Base-by-base conservation (phyloP, 371 early-diverging fungal genomes). In the Mucor indicus region DNA sequence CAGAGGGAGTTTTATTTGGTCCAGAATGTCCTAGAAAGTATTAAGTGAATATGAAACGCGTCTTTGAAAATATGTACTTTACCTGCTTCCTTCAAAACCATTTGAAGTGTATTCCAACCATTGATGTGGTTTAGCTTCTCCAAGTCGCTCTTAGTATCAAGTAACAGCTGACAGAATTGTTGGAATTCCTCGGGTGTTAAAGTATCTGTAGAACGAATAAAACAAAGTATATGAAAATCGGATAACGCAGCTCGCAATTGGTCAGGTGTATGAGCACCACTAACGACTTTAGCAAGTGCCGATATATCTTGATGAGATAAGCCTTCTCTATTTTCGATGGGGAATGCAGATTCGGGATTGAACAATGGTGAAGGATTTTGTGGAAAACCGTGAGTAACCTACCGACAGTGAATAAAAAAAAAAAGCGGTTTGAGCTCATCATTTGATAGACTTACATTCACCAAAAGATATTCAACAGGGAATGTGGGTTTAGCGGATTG, bases 301-400 rank as follows among this genome's bases (percentile, higher is more conserved):
- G 48, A 38, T 20, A 68, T 48, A 23, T 52, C 55, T 50, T 59
- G 63, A 30, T 67, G 54, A 7, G 17, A 16, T 9, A 50, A 13
- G 1, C 54, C 54, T 19, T 47, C 54, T 48, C 96, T 80, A 66
- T 96, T 94, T 55, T 87, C 94, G 30, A 62, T 48, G 39, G 37
- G 62, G 29, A 91, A 93, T 7, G 62, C 55, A 19, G 55, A 61
- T 10, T 60, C 17, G 3, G 83, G 62, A 19, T 59, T 77, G 62
- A 97, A 98, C 27, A 85, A 55, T 5, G 93, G 92, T 9, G 69
- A 69, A 4, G 94, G 86, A 5, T 75, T 75, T 29, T 84, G 79
- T 10, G 98, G 98, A 70, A 93, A 96, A 9, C 98, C 98, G 48
- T 95, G 85, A 1, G 97, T 92, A n/a, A 86, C 80, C 92, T 93